Evolutionary conservation across 2,329 filamentous ascomycete genomes (phyloP).

Genomic region (Colletotrichum sp.): DNA sequence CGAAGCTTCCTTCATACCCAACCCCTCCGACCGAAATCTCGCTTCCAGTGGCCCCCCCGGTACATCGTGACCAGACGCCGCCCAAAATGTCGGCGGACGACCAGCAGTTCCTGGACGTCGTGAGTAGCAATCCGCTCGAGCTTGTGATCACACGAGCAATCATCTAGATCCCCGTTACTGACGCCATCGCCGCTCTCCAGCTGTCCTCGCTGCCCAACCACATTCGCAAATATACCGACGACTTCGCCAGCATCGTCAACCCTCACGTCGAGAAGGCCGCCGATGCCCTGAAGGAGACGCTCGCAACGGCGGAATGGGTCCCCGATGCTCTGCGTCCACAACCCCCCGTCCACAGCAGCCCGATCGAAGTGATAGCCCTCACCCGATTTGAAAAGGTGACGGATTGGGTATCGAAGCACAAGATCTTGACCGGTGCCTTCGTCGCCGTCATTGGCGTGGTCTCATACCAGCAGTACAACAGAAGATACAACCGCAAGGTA

Average conservation of each 20-base stretch:
- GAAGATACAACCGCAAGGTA: conserved; percentile 65
- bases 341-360: conserved; percentile 47
- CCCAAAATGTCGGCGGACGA: conserved; percentile 77
- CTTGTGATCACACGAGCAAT: neutral
- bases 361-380: conserved; percentile 35
- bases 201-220: conserved; percentile 63
- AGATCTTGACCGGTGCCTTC: conserved; percentile 73
- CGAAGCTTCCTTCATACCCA: neutral
- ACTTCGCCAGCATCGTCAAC: conserved; percentile 82
- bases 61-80: neutral
- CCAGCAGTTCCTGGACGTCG: conserved; percentile 78
- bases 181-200: conserved; percentile 35
- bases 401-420: conserved; percentile 76
- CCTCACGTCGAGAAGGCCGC: conserved; percentile 80
- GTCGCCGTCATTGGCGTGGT: conserved; percentile 74
- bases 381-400: conserved; percentile 59
- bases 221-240: conserved; percentile 71
- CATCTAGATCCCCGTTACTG: neutral
- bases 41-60: neutral
- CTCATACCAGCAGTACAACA: conserved; percentile 56
- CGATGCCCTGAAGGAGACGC: conserved; percentile 69
- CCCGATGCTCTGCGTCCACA: conserved; percentile 69
- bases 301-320: conserved; percentile 74
- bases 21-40: neutral
- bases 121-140: conserved; percentile 47